A percentile compares a stretch with the other conserved stretches of the same genome.
Conservation (phyloP, 2,329 filamentous ascomycete species). For the Fusarium caatingaense region DNA sequence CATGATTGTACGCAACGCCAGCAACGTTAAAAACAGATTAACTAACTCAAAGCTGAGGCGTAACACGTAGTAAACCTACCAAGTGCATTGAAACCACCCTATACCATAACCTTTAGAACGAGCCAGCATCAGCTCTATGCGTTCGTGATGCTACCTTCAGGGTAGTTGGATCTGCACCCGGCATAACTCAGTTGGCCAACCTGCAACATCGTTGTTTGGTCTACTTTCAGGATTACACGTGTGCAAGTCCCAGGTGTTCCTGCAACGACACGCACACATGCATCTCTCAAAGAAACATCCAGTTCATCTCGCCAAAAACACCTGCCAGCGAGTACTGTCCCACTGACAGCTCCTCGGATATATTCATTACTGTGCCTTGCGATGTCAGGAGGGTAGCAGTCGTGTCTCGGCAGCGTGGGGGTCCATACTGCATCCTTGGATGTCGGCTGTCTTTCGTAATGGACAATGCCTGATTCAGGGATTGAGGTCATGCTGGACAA, state of each 20-base stretch:
- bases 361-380: slow-evolving; percentile 7
- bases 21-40: background rate
- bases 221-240: slow-evolving; percentile 24
- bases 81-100: slow-evolving; percentile 15
- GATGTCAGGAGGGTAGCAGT: slow-evolving; percentile 29
- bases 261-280: slow-evolving; percentile 27
- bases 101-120: slow-evolving; percentile 5
- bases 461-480: slow-evolving; percentile 40
- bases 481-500: slow-evolving; percentile 35
- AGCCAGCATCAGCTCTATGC: slow-evolving; percentile 20
- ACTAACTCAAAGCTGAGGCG: background rate
- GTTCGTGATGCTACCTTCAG: slow-evolving; percentile 34
- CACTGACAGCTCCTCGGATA: slow-evolving; percentile 11
- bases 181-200: slow-evolving; percentile 16
- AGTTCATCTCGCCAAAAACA: background rate
- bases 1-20: background rate
- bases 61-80: background rate
- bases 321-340: background rate
- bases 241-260: slow-evolving; percentile 28
- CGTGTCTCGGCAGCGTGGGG: slow-evolving; percentile 45
- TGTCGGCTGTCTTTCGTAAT: slow-evolving; percentile 33
- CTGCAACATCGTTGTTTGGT: slow-evolving; percentile 7
- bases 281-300: slow-evolving; percentile 10
- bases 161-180: slow-evolving; percentile 29
- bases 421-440: slow-evolving; percentile 24